Percentiles rank a stretch among this genome's conserved stretches.
Conservation (phyloP, 495 filamentous ascomycete species). For the Aspergillus cristatus region DNA sequence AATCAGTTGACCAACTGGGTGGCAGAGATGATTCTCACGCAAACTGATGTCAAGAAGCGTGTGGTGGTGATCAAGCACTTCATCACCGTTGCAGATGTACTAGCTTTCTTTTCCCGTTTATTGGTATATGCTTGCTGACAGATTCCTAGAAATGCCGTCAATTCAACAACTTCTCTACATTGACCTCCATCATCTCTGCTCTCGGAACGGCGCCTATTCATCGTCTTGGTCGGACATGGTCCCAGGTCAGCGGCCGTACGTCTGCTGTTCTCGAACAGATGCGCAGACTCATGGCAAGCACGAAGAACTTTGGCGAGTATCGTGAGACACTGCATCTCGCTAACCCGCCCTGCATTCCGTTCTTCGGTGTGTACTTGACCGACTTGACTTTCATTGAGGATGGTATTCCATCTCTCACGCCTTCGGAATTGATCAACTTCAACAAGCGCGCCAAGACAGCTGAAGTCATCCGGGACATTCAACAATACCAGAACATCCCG, state of each 20-base stretch:
- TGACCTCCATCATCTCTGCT: slow-evolving; percentile 97
- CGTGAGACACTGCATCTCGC: slow-evolving; percentile 84
- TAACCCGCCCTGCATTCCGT: slow-evolving; percentile 95
- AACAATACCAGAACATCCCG: slow-evolving; percentile 94
- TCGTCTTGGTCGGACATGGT: slow-evolving; percentile 90
- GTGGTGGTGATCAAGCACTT: slow-evolving; percentile 99
- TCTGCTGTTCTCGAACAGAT: slow-evolving; percentile 74
- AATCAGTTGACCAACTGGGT: slow-evolving; percentile 99
- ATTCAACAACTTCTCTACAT: slow-evolving; percentile 93
- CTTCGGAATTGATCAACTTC: slow-evolving; percentile 94
- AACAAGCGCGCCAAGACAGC: slow-evolving; percentile 96
- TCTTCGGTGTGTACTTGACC: slow-evolving; percentile 96
- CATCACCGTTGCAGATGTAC: slow-evolving; percentile 85
- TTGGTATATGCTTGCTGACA: slow-evolving; percentile 4
- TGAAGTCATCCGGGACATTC: slow-evolving; percentile 95
- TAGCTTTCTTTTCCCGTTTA: background rate
- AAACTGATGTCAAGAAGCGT: slow-evolving; percentile 86
- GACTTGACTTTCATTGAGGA: slow-evolving; percentile 99
- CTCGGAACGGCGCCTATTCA: slow-evolving; percentile 90
- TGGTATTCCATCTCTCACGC: slow-evolving; percentile 91
- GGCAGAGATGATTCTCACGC: slow-evolving; percentile 97
- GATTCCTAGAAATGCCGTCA: slow-evolving; percentile 71
- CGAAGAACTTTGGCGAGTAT: slow-evolving; percentile 97
- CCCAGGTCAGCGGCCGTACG: slow-evolving; percentile 77
- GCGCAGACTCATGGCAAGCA: slow-evolving; percentile 92